phyloP scores from a whole-genome alignment of 371 early-diverging fungal species.

The Mortierella sp. region DNA sequence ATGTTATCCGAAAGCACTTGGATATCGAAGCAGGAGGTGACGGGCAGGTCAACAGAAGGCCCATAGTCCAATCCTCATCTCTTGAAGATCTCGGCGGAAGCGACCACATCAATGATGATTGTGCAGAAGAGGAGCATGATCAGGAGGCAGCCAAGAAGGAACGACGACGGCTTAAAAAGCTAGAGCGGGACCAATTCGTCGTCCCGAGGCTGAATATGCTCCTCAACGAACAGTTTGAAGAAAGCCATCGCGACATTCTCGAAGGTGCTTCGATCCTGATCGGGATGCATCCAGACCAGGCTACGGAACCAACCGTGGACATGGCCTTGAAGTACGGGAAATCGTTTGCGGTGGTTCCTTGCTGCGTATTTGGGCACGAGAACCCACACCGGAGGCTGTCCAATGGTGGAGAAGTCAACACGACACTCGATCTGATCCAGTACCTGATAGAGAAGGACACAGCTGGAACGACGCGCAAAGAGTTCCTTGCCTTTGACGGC shows the following conservation, averaged over 20 bases:
- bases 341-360: slow-evolving; percentile 68
- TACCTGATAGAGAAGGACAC: slow-evolving; percentile 61
- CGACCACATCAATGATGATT: too few species aligned
- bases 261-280: slow-evolving; percentile 55
- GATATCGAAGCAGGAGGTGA: slow-evolving; percentile 51
- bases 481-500: slow-evolving; percentile 51
- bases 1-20: slow-evolving; percentile 50
- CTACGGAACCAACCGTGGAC: slow-evolving; percentile 67
- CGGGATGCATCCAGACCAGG: slow-evolving; percentile 69
- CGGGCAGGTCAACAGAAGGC: slow-evolving; percentile 37
- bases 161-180: slow-evolving; percentile 35
- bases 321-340: slow-evolving; percentile 58
- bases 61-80: not conserved
- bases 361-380: slow-evolving; percentile 67
- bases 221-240: slow-evolving; percentile 57
- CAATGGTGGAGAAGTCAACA: slow-evolving; percentile 56
- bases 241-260: slow-evolving; percentile 43
- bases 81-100: too few species aligned
- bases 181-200: slow-evolving; percentile 18
- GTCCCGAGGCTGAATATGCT: slow-evolving; percentile 51
- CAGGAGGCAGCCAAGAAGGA: slow-evolving; percentile 26
- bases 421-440: slow-evolving; percentile 63
- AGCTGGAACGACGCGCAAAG: slow-evolving; percentile 4
- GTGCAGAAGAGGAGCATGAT: too few species aligned
- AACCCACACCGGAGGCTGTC: slow-evolving; percentile 54